Conservation (phyloP, 768 basidiomycete species). For the Strobilomyces echinocephalus region DNA sequence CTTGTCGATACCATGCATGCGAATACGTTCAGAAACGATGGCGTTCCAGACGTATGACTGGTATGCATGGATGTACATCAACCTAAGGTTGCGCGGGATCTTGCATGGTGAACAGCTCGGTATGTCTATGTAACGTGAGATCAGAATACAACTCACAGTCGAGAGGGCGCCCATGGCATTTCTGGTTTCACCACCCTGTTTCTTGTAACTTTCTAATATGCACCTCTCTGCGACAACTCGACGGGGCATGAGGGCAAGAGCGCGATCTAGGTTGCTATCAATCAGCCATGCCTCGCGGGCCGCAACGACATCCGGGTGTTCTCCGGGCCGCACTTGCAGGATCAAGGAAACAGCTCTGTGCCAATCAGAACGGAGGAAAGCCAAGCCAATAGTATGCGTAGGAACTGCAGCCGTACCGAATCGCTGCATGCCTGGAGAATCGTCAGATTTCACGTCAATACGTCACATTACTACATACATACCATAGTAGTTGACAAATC, state of each 20-base stretch:
- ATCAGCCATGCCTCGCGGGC: constrained; percentile 88
- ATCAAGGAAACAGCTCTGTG: constrained; percentile 79
- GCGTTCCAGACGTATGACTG: constrained; percentile 99
- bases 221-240: constrained; percentile 91
- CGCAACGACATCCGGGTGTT: constrained; percentile 84
- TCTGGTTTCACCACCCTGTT: constrained; percentile 69
- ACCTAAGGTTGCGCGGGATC: constrained; percentile 92
- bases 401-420: constrained; percentile 97
- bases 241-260: constrained; percentile 81
- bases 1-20: constrained; percentile 63
- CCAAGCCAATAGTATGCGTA: constrained; percentile 91
- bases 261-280: constrained; percentile 73
- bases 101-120: constrained; percentile 29
- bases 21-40: constrained; percentile 90
- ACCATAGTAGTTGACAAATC: constrained; percentile 99
- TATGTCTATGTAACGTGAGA: not conserved
- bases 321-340: constrained; percentile 78
- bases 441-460: constrained; percentile 3
- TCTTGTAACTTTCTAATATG: constrained; percentile 85
- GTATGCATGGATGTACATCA: constrained; percentile 99
- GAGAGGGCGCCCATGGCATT: constrained; percentile 87
- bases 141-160: constrained; percentile 46
- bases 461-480: constrained; percentile 35
- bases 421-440: constrained; percentile 83
- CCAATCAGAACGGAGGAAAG: constrained; percentile 88